Base-by-base conservation (phyloP, 768 basidiomycete genomes). In the Pisolithus albus region DNA sequence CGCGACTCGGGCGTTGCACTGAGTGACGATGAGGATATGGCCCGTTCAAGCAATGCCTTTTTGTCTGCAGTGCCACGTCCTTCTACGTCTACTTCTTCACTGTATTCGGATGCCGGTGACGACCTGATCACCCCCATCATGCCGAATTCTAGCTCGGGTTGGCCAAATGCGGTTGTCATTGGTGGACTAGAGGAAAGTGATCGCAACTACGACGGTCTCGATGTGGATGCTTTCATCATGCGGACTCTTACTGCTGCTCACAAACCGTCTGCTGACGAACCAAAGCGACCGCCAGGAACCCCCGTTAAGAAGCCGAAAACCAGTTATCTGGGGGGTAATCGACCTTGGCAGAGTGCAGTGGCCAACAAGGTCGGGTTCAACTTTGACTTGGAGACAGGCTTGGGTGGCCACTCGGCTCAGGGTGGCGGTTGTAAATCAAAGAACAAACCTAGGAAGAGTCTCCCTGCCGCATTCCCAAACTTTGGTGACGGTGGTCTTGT, bases 321-420 rank as follows among this genome's bases (percentile, higher is more conserved):
- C 19, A 75, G 77, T 38, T 74, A 79, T 60, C 69, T 84, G 34
- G 71, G 74, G 26, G 73, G 73, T 53, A 77, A 80, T 46, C 74
- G 87, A 9, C 86, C 84, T 4, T 90, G 87, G 87, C 87, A 88
- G 64, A 89, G 88, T 61, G 87, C 87, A 4, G 78, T 89, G 18
- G 77, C 87, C 13, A 66, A 75, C 56, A 88, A 85, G 64, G 80
- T 88, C 45, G 72, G 73, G 26, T 74, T 78, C 28, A 72, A 75
- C 34, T 79, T 78, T 61, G 69, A 68, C 16, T 62, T 68, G 11
- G 71, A 71, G 19, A 67, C 60, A n/a, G 60, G 52, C 39, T 67
- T 70, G 9, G 21, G 69, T 68, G 24, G 75, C 70, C 57, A 46
- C 16, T 16, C 45, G 8, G n/a, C 16, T n/a, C 16, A 7, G 7